These are phyloP conservation scores for Yarrowia keelungensis DNA, from an alignment of 805 yeast genomes.

Conservation along the genomic window DNA sequence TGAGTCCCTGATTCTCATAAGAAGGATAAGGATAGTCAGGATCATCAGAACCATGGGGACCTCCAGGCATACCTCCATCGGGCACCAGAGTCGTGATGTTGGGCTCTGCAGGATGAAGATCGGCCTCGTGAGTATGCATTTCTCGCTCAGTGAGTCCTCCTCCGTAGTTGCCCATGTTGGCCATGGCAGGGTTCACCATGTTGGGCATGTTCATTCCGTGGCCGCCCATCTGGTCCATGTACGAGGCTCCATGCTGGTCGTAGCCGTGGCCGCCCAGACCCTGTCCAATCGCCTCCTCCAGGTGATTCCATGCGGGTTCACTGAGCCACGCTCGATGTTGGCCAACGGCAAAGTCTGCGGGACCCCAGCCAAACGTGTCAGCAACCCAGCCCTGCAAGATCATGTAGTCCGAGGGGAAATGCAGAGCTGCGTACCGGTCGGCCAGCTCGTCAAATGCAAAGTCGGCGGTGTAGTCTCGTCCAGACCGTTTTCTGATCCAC, in stretches of 20 bases:
- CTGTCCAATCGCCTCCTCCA: constrained; percentile 45
- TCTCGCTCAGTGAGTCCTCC: constrained; percentile 28
- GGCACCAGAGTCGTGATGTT: constrained; percentile 19
- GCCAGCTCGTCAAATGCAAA: constrained; percentile 52
- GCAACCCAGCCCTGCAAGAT: constrained; percentile 51
- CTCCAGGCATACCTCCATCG: constrained; percentile 9
- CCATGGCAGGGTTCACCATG: constrained; percentile 24
- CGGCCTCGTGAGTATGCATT: constrained; percentile 35
- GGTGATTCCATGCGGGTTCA: constrained; percentile 51
- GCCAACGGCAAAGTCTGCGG: constrained; percentile 51
- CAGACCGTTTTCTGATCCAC: constrained; percentile 51
- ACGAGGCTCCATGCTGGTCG: constrained; percentile 1
- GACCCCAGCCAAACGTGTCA: constrained; percentile 48
- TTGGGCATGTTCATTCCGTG: constrained; percentile 30
- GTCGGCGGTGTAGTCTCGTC: constrained; percentile 52
- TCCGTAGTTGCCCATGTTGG: constrained; percentile 20
- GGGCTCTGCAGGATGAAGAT: constrained; percentile 36
- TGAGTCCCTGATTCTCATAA: constrained; percentile 46
- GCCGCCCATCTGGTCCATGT: constrained; percentile 31
- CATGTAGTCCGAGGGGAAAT: constrained; percentile 47
- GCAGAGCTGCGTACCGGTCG: constrained; percentile 47
- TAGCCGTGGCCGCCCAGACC: neutral
- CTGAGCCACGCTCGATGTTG: constrained; percentile 51
- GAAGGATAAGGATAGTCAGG: neutral
- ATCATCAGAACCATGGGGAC: constrained; percentile 7